phyloP scores from a whole-genome alignment of 768 basidiomycete species.

The Russula virescens region DNA sequence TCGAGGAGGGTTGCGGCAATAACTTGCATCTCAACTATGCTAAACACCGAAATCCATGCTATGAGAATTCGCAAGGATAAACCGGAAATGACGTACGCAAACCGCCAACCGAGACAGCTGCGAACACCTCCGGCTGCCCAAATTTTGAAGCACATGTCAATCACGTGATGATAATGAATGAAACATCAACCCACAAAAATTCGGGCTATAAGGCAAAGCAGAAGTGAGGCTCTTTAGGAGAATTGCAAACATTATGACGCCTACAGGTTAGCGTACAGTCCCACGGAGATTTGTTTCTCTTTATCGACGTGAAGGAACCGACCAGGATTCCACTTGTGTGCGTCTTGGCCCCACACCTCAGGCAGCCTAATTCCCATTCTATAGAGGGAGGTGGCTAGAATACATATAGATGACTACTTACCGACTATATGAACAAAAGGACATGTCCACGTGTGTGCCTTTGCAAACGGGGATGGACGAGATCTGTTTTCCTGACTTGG shows the following conservation, averaged over 20 bases:
- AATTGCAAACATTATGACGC: not conserved
- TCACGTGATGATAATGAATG: not conserved
- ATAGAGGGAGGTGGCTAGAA: not conserved
- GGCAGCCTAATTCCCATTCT: slow-evolving; percentile 20
- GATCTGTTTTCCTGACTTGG: slow-evolving; percentile 27
- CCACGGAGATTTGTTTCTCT: slow-evolving; percentile 23
- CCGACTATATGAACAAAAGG: slow-evolving; percentile 33
- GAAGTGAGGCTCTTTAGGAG: not conserved
- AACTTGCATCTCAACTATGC: slow-evolving; percentile 33
- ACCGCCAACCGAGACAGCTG: slow-evolving; percentile 28
- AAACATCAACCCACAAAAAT: slow-evolving; percentile 3
- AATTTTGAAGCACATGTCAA: not conserved
- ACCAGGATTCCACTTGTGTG: slow-evolving; percentile 29
- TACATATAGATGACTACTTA: slow-evolving; percentile 15
- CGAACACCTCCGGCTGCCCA: slow-evolving; percentile 21
- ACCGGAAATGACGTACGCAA: slow-evolving; percentile 28
- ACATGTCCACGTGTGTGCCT: slow-evolving; percentile 27
- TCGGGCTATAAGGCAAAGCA: not conserved
- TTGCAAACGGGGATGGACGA: slow-evolving; percentile 29
- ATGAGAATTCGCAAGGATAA: not conserved
- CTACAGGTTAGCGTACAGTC: slow-evolving; percentile 26
- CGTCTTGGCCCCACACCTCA: slow-evolving; percentile 32
- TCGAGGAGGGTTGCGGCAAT: slow-evolving; percentile 34
- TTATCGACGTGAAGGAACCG: slow-evolving; percentile 26
- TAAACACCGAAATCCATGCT: slow-evolving; percentile 13